These are phyloP conservation scores for Comarum palustre DNA, from an alignment of 306 rosid genomes.

Conservation along the genomic window DNA sequence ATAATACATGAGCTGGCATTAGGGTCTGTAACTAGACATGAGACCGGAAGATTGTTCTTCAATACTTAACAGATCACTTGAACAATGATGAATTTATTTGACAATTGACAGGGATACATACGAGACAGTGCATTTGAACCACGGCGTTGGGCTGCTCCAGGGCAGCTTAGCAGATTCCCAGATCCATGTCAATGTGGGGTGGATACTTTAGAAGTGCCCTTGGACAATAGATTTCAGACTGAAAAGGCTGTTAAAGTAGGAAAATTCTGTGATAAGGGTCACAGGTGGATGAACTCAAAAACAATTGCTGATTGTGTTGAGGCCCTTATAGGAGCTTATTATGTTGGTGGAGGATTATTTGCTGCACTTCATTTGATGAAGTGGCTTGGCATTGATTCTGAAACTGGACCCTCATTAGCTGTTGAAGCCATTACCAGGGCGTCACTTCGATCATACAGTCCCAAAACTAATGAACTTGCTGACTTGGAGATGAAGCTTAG, in stretches of 20 bases:
- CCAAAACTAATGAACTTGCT: constrained; percentile 51
- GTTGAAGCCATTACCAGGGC: constrained; percentile 59
- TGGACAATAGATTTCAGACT: constrained; percentile 52
- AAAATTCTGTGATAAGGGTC: constrained; percentile 75
- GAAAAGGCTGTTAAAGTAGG: constrained; percentile 64
- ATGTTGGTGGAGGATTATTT: constrained; percentile 63
- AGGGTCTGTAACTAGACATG: neutral
- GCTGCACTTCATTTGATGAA: constrained; percentile 78
- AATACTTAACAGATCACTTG: neutral
- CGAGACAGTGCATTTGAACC: constrained; percentile 86
- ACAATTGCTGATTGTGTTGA: constrained; percentile 87
- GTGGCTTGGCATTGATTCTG: constrained; percentile 77
- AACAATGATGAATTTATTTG: constrained; percentile 19
- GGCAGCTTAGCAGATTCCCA: constrained; percentile 52
- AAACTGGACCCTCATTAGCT: constrained; percentile 52
- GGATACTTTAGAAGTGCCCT: constrained; percentile 78
- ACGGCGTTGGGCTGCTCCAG: constrained; percentile 96
- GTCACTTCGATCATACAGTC: constrained; percentile 51
- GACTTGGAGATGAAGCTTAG: constrained; percentile 62
- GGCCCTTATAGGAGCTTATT: constrained; percentile 89
- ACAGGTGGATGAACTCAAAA: constrained; percentile 84
- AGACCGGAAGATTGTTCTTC: neutral
- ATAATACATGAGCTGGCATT: neutral
- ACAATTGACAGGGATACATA: constrained; percentile 55
- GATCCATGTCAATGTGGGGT: constrained; percentile 68